Evolutionary conservation across 2,329 filamentous ascomycete species (phyloP), one percentile per base, ranked within the genome.

Genomic region (Penicillium occitanis): DNA sequence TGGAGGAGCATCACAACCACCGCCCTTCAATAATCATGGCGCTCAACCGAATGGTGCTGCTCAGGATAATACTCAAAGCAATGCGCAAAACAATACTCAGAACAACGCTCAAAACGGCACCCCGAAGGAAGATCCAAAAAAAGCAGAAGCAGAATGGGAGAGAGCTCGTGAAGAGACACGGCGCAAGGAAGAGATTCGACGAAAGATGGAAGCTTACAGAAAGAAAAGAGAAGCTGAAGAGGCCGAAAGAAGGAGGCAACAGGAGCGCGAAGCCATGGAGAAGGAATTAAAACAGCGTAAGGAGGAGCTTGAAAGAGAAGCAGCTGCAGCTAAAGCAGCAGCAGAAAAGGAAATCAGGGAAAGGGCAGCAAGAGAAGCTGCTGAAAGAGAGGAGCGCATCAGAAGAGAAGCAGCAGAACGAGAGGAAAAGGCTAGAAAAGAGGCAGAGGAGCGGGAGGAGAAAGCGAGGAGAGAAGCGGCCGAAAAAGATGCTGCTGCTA

Each of bases 231-330:
- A 69, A 50, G 65, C 63, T 1, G 63, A 69, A 67, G 71, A 74
- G 59, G 73, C 75, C 57, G 78, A 80, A 66, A 76, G 77, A 57
- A 73, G 79, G 62, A 72, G 73, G 50, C 72, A 79, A 63, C 74
- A 75, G 1, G 78, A 80, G 64, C 75, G 76, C 28, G 78, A 80
- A 64, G 75, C 73, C 10, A 78, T 79, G 71, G 78, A 80, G 67
- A 73, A 73, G 46, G 77, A 79, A 63, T 69, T 78, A 37, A 73
- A 74, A 48, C 76, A 79, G 68, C 77, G 77, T 37, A 76, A 76
- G 50, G 77, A 79, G 68, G 77, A 79, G 64, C 71, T 79, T 19
- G 78, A 79, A 51, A 70, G 68, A 48, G 72, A 74, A 64, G 71
- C 71, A 4, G 71, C 72, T 1, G 72, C 71, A 40, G 72, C 72